Base-by-base conservation (phyloP, 352 stramenopile species). In the Globisporangium lucens region DNA sequence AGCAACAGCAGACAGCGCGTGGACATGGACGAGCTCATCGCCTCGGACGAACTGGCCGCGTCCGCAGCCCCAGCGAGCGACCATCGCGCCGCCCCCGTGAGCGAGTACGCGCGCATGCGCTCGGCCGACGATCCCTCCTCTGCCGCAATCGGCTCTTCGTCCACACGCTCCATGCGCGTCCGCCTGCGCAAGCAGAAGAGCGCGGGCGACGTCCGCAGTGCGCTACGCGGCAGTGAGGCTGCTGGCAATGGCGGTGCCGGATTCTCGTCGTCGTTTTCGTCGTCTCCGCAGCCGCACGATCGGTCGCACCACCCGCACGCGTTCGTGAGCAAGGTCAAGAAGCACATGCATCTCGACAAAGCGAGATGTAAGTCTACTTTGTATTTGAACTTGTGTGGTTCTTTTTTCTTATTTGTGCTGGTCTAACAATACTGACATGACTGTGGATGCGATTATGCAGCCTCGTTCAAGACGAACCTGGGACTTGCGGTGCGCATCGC, bases 401-500 rank as follows among this genome's bases (percentile, higher is more conserved):
- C 67, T 79, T 66, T 63, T 12, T 58, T 36, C 0, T 41, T 30
- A n/a, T 4, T 33, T 49, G 36, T 6, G 3, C 17, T 22, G 22
- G 60, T 20, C 4, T 60, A 22, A 15, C 46, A 33, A n/a, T 59
- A 24, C 35, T 41, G 0, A 15, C 29, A 0, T 56, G 10, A 59
- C 60, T 65, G 17, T 29, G 56, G 35, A 20, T 30, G 35, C 13
- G 10, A 59, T 17, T 56, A 27, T 51, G 10, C 56, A 72, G 73
- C 24, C 49, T 72, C 66, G 33, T 89, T 89, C 56, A 77, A 72
- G 46, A 70, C 59, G 5, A 74, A 86, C 51, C 17, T 87, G 13
- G 36, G 55, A 2, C 68, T 88, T 43, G 73, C 76, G 0, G 64
- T 72, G 65, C 85, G 85, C 41, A 77, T 85, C 20, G 85, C 82